phyloP scores from a whole-genome alignment of 2,329 filamentous ascomycete genomes.

The Fusarium metavorans region DNA sequence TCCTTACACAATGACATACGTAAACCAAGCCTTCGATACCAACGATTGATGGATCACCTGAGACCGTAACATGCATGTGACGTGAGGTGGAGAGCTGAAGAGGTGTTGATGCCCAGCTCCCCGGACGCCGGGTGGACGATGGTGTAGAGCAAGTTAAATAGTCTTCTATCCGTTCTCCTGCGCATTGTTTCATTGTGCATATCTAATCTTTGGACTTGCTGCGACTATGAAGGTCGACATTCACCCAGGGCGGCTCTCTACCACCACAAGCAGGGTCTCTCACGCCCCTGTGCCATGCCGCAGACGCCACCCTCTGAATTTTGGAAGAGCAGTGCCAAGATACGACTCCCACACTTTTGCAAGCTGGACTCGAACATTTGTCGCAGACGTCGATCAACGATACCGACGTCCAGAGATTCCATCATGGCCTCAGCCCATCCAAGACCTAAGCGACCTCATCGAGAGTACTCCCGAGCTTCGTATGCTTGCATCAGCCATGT shows the following conservation, averaged over 20 bases:
- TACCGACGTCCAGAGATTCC: neutral
- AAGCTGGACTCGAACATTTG: neutral
- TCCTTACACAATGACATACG: neutral
- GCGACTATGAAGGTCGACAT: neutral
- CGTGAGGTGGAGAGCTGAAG: neutral
- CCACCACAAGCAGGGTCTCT: neutral
- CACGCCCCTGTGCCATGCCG: neutral
- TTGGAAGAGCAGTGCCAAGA: neutral
- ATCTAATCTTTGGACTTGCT: neutral
- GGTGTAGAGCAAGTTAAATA: neutral
- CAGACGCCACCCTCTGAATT: neutral
- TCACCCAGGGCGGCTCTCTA: neutral
- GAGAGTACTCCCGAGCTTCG: conserved; percentile 35
- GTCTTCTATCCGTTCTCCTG: neutral
- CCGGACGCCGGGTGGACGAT: neutral
- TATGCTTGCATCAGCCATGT: conserved; percentile 35
- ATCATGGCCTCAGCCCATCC: neutral
- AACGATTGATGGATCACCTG: neutral
- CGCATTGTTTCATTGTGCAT: neutral
- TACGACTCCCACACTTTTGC: neutral
- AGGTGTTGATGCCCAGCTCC: neutral
- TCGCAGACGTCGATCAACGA: neutral
- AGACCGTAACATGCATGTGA: neutral
- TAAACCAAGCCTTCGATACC: neutral
- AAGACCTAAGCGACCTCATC: conserved; percentile 6